Base-by-base conservation (phyloP, 2,329 filamentous ascomycete genomes). In the Orbilia ellipsospora region DNA sequence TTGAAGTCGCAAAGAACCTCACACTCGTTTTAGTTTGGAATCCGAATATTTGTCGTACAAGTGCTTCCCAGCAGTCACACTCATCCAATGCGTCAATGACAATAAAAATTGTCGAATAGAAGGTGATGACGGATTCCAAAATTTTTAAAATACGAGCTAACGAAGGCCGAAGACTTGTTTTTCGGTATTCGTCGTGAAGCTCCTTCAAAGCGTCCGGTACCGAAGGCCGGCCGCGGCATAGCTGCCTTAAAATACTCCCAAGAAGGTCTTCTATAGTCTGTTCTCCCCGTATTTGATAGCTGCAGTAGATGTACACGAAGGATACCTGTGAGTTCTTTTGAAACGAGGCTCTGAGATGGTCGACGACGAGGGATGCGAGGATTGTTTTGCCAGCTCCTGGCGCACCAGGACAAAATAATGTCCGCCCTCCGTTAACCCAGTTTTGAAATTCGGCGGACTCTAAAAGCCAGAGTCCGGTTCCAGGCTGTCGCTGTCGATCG, bases 351-450 rank as follows among this genome's bases (percentile, higher is more conserved):
- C 10, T 13, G 0, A 87, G 79, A 18, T 85, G 12, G 1, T 86
- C 81, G 0, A 87, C 75, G 0, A 84, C 81, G 6, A 83, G 81
- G 0, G 84, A 82, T 0, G 83, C 79, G 0, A 85, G 61, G 2
- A 85, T 84, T 0, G 85, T 86, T 78, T 87, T 87, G 0, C 85
- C 85, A 0, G 84, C 83, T 3, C 85, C 85, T 0, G 84, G 84
- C 0, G 62, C 61, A 2, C 69, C 69, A 1, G 48, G 61, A 23
- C 61, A 66, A 15, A 66, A 73, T 10, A 73, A 23, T 2, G 31
- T 60, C 7, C 26, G 66, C 6, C 28, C 20, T 5, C 54, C 44
- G 1, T 10, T 18, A 0, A 82, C 6, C 84, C 83, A 85, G 0
- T 23, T 28, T 7, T 63, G 20, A 72, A 81, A 85, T 42, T 83